Evolutionary conservation across 1,284 basidiomycete species (phyloP), one percentile per base, ranked within the genome.

Genomic region (Cystobasidium sp.): DNA sequence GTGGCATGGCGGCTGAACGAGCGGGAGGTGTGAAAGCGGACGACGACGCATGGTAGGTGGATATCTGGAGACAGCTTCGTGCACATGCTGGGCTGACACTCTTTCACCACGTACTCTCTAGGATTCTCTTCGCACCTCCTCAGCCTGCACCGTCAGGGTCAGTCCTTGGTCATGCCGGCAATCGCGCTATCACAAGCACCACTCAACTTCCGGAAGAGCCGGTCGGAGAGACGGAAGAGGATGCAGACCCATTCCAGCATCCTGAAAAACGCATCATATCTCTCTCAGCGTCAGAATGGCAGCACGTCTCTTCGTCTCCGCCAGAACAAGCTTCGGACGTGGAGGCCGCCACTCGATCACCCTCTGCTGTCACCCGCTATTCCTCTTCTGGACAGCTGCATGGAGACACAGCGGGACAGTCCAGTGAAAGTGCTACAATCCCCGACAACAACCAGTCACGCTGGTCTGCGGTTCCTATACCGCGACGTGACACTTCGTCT

Each of bases 61-160:
- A 31, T 7, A 6, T 24, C 12, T 12, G 52, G 59, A 9, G 41
- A 47, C 8, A 24, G 20, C 5, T 20, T 22, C 2, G 58, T 18
- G 4, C 43, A 9, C 51, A 31, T 18, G 31, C 16, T 22, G 16
- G 1, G 37, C 20, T 12, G 14, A 65, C 20, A 8, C n/a, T 43
- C 51, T 49, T 3, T 3, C 3, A 39, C 3, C 9, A 10, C 31
- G 7, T 18, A n/a, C 12, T 39, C 37, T 24, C 20, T 52, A 71
- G 69, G 69, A 37, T 71, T 24, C 51, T 71, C 14, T 71, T 71
- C 44, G 59, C 69, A 20, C 69, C 69, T 31, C 31, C 31, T 59
- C 20, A 39, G 44, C 9, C 44, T 46, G 24, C 43, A 9, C n/a
- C 46, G 14, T 49, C 46, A 31, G 46, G 24, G 16, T 18, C 20